Conservation (phyloP, 2,329 filamentous ascomycete species). For the Fusarium ambrosium region DNA sequence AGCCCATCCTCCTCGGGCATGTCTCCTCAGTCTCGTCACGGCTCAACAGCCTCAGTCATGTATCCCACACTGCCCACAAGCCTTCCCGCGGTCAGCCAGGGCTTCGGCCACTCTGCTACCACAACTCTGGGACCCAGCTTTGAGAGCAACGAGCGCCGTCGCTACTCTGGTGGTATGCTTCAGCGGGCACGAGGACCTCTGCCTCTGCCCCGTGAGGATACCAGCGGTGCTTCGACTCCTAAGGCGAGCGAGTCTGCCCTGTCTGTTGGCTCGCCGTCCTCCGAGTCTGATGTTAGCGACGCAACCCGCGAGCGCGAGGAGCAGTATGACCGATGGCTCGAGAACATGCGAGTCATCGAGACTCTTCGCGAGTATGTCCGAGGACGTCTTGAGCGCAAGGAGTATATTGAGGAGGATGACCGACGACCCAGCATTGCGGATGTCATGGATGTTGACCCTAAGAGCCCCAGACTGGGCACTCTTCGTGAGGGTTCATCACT, state of each 20-base stretch:
- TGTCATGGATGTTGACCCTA: constrained; percentile 55
- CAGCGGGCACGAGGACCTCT: constrained; percentile 68
- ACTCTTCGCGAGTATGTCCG: constrained; percentile 70
- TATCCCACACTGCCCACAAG: constrained; percentile 76
- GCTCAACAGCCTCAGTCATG: constrained; percentile 71
- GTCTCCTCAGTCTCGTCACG: constrained; percentile 75
- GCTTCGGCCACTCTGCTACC: constrained; percentile 77
- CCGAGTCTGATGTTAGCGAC: constrained; percentile 67
- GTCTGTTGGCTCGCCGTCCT: constrained; percentile 66
- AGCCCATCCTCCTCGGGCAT: constrained; percentile 78
- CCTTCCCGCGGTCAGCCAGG: constrained; percentile 74
- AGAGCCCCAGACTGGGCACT: constrained; percentile 47
- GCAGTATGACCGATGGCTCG: constrained; percentile 74
- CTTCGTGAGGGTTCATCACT: constrained; percentile 53
- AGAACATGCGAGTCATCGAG: constrained; percentile 76
- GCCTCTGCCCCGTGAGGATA: constrained; percentile 54
- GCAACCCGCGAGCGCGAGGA: constrained; percentile 70
- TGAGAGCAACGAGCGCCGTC: constrained; percentile 72
- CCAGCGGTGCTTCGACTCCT: constrained; percentile 58
- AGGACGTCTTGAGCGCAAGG: constrained; percentile 67
- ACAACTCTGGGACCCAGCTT: constrained; percentile 79
- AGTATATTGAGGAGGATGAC: constrained; percentile 60
- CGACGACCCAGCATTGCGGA: constrained; percentile 43
- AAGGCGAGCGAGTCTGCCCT: constrained; percentile 59
- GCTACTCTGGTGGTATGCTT: constrained; percentile 76